Conservation (phyloP, 768 basidiomycete genomes). For the Pulveroboletus sp. region DNA sequence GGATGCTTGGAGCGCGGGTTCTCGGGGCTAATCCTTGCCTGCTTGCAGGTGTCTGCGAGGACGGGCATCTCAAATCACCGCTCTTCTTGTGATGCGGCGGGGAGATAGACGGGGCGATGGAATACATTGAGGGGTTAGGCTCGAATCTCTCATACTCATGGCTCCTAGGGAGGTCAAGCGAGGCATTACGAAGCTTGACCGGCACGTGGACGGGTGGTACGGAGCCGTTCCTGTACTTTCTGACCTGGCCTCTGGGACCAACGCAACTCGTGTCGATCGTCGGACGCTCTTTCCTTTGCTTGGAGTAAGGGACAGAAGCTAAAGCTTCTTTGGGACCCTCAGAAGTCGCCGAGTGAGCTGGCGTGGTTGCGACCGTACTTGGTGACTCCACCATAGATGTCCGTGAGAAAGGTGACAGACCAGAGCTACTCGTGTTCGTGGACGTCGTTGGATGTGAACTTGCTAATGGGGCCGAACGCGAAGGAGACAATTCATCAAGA, state of each 20-base stretch:
- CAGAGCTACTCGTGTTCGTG: constrained; percentile 22
- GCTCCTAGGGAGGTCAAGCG: constrained; percentile 27
- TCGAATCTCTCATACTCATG: constrained; percentile 24
- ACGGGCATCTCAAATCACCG: constrained; percentile 19
- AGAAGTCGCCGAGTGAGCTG: constrained; percentile 21
- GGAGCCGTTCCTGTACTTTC: constrained; percentile 29
- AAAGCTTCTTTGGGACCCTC: constrained; percentile 11
- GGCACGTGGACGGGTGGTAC: constrained; percentile 30
- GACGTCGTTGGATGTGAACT: constrained; percentile 24
- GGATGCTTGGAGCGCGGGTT: constrained; percentile 25
- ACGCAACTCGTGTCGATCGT: constrained; percentile 31
- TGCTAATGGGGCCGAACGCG: constrained; percentile 15
- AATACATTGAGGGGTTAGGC: constrained; percentile 28
- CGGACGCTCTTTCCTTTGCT: constrained; percentile 27
- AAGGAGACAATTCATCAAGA: constrained; percentile 21
- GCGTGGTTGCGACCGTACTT: constrained; percentile 25
- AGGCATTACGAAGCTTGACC: constrained; percentile 27
- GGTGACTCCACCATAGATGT: constrained; percentile 23
- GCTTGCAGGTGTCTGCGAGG: constrained; percentile 25
- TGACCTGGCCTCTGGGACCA: constrained; percentile 29
- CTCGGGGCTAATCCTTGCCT: constrained; percentile 19
- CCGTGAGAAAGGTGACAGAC: constrained; percentile 28
- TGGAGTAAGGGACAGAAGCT: constrained; percentile 14
- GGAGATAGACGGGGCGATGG: constrained; percentile 28
- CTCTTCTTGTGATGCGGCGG: constrained; percentile 19